Base-by-base conservation (phyloP, 805 yeast genomes). In the Ogataea philodendri region DNA sequence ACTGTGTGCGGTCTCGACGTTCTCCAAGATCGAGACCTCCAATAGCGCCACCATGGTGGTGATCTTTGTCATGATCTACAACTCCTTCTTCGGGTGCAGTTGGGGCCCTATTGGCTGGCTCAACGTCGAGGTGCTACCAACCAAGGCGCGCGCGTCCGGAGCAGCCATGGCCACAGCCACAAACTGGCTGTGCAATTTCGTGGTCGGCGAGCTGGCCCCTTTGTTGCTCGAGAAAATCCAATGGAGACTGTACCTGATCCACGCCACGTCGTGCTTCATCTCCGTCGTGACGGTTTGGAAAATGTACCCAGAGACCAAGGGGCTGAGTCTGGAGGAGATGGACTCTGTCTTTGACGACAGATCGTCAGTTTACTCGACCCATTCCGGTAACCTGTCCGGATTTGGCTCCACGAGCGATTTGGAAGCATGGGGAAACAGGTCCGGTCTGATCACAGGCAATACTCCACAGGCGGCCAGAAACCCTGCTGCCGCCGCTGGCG, bases 71-170 rank as follows among this genome's bases (percentile, higher is more conserved):
- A 72, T 88, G 35, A 62, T 85, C 10, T 85, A 80, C 65, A 88
- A 86, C 53, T 84, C 94, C 1, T 78, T 79, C 3, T 88, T 88
- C 62, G 96, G 96, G 11, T 78, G 77, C 52, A 80, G 90, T 36
- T 89, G 96, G 95, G 97, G 96, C 7, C 95, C 96, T 3, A 79
- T 88, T 36, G 95, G 95, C 9, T 87, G 96, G 96, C 62, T 82
- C 26, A 78, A 82, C 58, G 63, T 89, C 48, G 96, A 86, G 62
- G 86, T 89, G 31, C 72, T 88, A 36, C 96, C 96, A 0, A 73
- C 84, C 44, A 69, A 81, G 13, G 86, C 87, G 8, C 73, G 97
- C 35, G 86, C 95, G 3, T 84, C 87, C 50, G 95, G 96, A 40
- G 94, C 95, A 0, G 85, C 95, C 2, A 65, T 86, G 44, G 82